phyloP scores from a whole-genome alignment of 208 protist species.

The Acanthamoeba sp. region DNA sequence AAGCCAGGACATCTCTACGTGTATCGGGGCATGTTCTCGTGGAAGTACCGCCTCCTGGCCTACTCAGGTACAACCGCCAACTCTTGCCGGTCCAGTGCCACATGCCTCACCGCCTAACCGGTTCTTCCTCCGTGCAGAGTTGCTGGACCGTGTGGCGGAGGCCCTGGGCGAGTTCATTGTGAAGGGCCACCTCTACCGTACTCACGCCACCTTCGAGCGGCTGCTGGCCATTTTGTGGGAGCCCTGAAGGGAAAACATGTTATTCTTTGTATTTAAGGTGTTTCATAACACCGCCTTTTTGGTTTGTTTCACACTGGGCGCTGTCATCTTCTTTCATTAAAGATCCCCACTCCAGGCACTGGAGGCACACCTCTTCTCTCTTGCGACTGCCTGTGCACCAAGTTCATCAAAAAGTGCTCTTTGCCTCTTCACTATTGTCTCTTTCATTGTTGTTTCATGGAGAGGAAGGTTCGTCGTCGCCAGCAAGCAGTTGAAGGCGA shows the following conservation, averaged over 20 bases:
- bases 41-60: background rate
- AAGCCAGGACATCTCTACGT: background rate
- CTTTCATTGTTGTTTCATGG: too few species aligned
- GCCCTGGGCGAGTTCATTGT: background rate
- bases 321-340: too few species aligned
- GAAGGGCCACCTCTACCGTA: background rate
- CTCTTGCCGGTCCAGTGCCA: background rate
- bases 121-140: background rate
- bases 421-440: too few species aligned
- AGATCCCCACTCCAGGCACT: too few species aligned
- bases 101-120: background rate
- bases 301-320: too few species aligned
- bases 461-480: too few species aligned
- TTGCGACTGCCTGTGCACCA: too few species aligned
- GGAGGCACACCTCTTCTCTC: too few species aligned
- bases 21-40: slow-evolving; percentile 5
- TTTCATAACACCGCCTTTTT: too few species aligned
- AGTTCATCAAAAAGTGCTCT: too few species aligned
- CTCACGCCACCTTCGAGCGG: background rate
- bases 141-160: background rate
- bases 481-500: too few species aligned
- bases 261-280: background rate
- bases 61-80: background rate
- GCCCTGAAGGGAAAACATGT: too few species aligned
- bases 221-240: background rate